Evolutionary conservation across 371 early-diverging fungal genomes (phyloP), one percentile per base, ranked within the genome.

Genomic region (Mucor lusitanicus): DNA sequence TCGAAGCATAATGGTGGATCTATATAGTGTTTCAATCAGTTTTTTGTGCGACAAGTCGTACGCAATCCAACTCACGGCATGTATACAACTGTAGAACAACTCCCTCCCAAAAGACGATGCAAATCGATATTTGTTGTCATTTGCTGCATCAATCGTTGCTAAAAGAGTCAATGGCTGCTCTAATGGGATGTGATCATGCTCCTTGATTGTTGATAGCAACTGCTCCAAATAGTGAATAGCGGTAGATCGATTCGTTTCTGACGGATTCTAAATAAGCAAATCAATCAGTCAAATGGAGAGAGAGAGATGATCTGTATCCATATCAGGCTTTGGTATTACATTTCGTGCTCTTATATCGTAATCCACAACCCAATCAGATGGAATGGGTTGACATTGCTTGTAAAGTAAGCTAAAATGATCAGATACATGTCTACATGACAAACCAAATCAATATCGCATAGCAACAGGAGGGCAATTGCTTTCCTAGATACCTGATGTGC

Each of bases 1-100:
- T 80, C 35, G 85, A 76, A 2, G 88, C 88, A 69, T 84, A 86
- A 64, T 87, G 88, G 46, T 87, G 88, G 23, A 87, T 85, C 74
- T 74, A 48, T 19, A 8, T 5, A 33, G 12, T 12, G 15, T n/a
- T 9, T 5, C 19, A 23, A 11, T 40, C 5, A 40, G 37, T 12
- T 12, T 35, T 35, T 35, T 12, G 3, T 35, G 37, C 3, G 12
- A 6, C 12, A 6, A 35, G 6, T 35, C 37, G 12, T 12, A 35
- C 12, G 37, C 12, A 35, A 35, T 12, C 12, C 37, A 35, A 53
- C 63, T 74, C 62, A 74, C 74, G 19, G 83, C 79, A 61, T 82
- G 82, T 30, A 85, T 72, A 69, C 82, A 79, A 40, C 90, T 86
- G 72, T 87, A 89, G 81, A 90, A 90, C 19, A 90, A 75, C 63